Evolutionary conservation across 2,329 filamentous ascomycete species (phyloP), one percentile per base, ranked within the genome.

Genomic region (Didymella glomerata): DNA sequence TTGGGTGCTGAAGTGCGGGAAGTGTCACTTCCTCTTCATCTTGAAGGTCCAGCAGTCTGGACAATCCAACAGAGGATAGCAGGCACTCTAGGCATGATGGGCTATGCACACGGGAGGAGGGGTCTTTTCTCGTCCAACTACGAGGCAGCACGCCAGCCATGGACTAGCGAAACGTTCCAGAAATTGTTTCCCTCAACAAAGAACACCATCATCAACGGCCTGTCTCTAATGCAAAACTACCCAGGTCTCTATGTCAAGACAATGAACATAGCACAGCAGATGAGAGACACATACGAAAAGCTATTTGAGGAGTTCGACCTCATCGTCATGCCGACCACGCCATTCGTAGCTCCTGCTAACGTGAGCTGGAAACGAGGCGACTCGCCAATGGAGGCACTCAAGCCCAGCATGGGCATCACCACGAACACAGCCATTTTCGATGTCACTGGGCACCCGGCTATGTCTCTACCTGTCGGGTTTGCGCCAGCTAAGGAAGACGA

Each of bases 141-240:
- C 40, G 54, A 56, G 20, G 47, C 40, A n/a, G 41, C 47, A 24
- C 54, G 54, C 10, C 40, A 50, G 24, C 54, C 54, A 9, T 56
- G 54, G 54, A 56, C 54, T 1, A 56, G 32, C 18, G 47, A 56
- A 6, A 40, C 77, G 82, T 4, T 80, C 80, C 0, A 81, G 80
- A 77, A 80, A 76, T 1, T 74, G 80, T 83, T 82, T 64, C 82
- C 76, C 0, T 71, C 69, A 0, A 70, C 83, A 0, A 83, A 83
- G 53, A 84, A 84, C 59, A 82, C 80, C 1, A 66, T 81, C 2
- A 74, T 81, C 30, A 78, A 78, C 47, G 79, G 79, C 0, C 68
- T 78, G 1, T 80, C 77, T 45, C 68, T 78, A 11, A 69, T 77
- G 70, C 69, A 71, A 53, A 52, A 63, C 22, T 77, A 78, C 44